A percentile compares a stretch with the other conserved stretches of the same genome.
Conservation (phyloP, 495 filamentous ascomycete genomes). For the Penicillium crystallinum region DNA sequence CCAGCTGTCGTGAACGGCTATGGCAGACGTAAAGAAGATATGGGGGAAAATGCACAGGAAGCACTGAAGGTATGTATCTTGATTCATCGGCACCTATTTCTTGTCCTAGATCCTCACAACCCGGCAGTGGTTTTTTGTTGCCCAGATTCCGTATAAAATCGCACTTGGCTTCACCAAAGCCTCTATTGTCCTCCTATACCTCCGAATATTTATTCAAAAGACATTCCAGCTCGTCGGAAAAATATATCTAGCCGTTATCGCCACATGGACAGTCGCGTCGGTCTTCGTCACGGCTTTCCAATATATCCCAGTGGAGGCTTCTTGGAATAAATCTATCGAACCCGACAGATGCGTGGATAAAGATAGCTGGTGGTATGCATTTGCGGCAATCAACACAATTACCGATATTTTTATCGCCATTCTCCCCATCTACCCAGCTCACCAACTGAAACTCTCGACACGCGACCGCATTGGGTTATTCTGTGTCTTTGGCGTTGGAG, state of each 20-base stretch:
- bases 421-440: constrained; percentile 34
- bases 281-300: constrained; percentile 21
- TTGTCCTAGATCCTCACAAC: not conserved
- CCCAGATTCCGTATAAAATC: constrained; percentile 14
- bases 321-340: constrained; percentile 20
- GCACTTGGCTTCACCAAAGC: constrained; percentile 16
- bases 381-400: constrained; percentile 22
- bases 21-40: constrained; percentile 1
- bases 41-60: constrained; percentile 2
- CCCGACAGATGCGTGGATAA: constrained; percentile 12
- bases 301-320: constrained; percentile 24
- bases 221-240: constrained; percentile 17
- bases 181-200: constrained; percentile 17
- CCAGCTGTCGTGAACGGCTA: constrained; percentile 4
- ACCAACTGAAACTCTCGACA: constrained; percentile 27
- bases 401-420: constrained; percentile 38
- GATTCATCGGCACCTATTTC: not conserved
- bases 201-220: constrained; percentile 17
- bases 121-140: constrained; percentile 15
- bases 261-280: constrained; percentile 16
- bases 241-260: constrained; percentile 11
- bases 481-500: constrained; percentile 33
- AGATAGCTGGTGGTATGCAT: constrained; percentile 11
- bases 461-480: constrained; percentile 28
- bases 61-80: constrained; percentile 3